Percentiles rank a stretch among this genome's conserved stretches.
Conservation (phyloP, 495 filamentous ascomycete species). For the Aspergillus steynii region DNA sequence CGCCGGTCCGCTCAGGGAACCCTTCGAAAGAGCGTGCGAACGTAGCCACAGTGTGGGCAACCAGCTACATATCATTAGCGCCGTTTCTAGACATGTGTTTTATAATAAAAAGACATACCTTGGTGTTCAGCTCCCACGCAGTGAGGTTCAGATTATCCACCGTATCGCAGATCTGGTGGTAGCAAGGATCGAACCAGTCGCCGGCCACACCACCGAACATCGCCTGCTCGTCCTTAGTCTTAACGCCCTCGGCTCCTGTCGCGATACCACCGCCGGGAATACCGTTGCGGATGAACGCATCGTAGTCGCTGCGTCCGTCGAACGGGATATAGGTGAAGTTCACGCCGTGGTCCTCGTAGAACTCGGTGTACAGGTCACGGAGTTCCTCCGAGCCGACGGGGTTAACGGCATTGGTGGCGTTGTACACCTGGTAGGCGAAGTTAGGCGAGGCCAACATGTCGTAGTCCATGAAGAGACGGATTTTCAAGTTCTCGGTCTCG, state of each 20-base stretch:
- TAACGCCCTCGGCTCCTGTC: slow-evolving; percentile 66
- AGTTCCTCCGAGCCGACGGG: slow-evolving; percentile 62
- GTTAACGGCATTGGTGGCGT: slow-evolving; percentile 60
- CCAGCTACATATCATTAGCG: slow-evolving; percentile 36
- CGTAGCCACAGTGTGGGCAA: slow-evolving; percentile 62
- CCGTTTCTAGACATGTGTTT: not conserved
- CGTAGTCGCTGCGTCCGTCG: slow-evolving; percentile 67
- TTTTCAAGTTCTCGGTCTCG: slow-evolving; percentile 52
- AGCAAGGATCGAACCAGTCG: slow-evolving; percentile 60
- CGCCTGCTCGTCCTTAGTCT: slow-evolving; percentile 56
- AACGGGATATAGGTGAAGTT: slow-evolving; percentile 57
- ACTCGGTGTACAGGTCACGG: slow-evolving; percentile 62
- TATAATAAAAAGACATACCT: slow-evolving; percentile 37
- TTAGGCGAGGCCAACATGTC: slow-evolving; percentile 76
- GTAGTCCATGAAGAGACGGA: slow-evolving; percentile 70
- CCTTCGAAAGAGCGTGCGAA: slow-evolving; percentile 57
- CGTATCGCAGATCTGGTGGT: slow-evolving; percentile 59
- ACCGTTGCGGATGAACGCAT: slow-evolving; percentile 60
- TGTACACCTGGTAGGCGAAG: slow-evolving; percentile 65
- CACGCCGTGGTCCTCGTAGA: slow-evolving; percentile 45
- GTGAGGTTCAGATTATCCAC: slow-evolving; percentile 54
- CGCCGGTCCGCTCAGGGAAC: slow-evolving; percentile 28
- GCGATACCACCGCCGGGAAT: slow-evolving; percentile 67
- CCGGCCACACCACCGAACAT: slow-evolving; percentile 64
- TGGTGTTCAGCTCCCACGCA: slow-evolving; percentile 51